A percentile compares a stretch with the other conserved stretches of the same genome.
Conservation (phyloP, 2,329 filamentous ascomycete species). For the Aureobasidium pullulans region DNA sequence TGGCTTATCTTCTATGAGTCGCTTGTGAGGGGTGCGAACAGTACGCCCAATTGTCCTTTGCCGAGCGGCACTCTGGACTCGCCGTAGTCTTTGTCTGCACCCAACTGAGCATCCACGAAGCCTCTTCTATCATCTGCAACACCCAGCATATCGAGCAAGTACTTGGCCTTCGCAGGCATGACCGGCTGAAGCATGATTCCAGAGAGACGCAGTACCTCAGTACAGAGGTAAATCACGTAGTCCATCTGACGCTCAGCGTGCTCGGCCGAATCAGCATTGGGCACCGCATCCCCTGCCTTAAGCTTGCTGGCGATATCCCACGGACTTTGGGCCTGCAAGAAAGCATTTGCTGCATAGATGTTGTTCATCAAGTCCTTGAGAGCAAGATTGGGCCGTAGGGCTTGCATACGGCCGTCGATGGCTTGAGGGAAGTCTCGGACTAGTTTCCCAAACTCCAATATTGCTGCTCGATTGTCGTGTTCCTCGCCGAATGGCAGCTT, state of each 20-base stretch:
- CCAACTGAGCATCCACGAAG: constrained; percentile 20
- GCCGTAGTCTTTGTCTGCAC: constrained; percentile 61
- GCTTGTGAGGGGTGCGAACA: constrained; percentile 44
- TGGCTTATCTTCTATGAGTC: constrained; percentile 10
- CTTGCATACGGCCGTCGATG: constrained; percentile 53
- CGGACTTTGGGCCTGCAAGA: constrained; percentile 57
- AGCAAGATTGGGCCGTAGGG: constrained; percentile 57
- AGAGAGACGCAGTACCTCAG: constrained; percentile 69
- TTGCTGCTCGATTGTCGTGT: background rate
- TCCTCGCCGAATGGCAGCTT: background rate
- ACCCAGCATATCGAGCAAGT: constrained; percentile 69
- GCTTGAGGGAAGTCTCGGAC: constrained; percentile 34
- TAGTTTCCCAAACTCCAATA: constrained; percentile 30
- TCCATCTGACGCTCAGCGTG: constrained; percentile 39
- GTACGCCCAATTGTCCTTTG: constrained; percentile 36
- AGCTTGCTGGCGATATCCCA: constrained; percentile 45
- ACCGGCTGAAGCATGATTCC: constrained; percentile 86
- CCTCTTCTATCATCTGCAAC: constrained; percentile 57
- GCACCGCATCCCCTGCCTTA: background rate
- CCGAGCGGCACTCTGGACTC: constrained; percentile 34
- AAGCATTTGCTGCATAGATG: constrained; percentile 58
- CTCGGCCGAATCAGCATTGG: constrained; percentile 12
- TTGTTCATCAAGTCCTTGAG: constrained; percentile 57
- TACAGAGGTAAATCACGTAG: constrained; percentile 59
- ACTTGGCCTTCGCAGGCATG: constrained; percentile 70